Evolutionary conservation across 1,284 basidiomycete genomes (phyloP), one percentile per base, ranked within the genome.

Genomic region (Trametes hirsuta): DNA sequence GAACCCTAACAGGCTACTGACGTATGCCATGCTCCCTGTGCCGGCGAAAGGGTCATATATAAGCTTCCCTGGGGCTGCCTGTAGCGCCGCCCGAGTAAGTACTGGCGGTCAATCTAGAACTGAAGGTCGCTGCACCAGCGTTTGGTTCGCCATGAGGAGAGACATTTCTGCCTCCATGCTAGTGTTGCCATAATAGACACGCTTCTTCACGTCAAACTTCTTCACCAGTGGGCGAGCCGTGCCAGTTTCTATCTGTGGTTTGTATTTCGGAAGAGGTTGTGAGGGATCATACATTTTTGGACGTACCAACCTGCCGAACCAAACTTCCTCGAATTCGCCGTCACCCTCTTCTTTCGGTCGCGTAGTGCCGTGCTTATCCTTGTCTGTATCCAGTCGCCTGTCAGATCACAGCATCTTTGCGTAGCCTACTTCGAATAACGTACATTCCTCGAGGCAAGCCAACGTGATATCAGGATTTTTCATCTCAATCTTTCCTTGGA

Each of bases 81-180:
- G 39, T 35, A 55, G 55, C 15, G 37, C 12, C 48, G 4, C 4
- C 2, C 3, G 21, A 22, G 1, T 14, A 9, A 53, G 18, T 21
- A 48, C 4, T 21, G 5, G 9, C 47, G 6, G 34, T 21, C 8
- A 11, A 48, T 10, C 18, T 21, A 3, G 6, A 14, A 35, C 11
- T 15, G 14, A 1, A 4, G 9, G 10, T 10, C 36, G 5, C 6
- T 36, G 6, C 50, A 61, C 95, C 69, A 97, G 77, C 0, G 95
- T 90, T 76, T 99, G 97, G 67, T 95, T 96, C 6, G 96, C 95
- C 94, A 98, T 97, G 39, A 98, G 75, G 45, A 99, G 78, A 1
- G 94, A 95, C 64, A 98, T 91, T 71, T 98, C 95, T 1, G 95
- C 87, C 69, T 98, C 96, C 97, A 99, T 99, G 67, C 92, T 94